Base-by-base conservation (phyloP, 148 eudicot species). In the Tetragonia tetragonoides region DNA sequence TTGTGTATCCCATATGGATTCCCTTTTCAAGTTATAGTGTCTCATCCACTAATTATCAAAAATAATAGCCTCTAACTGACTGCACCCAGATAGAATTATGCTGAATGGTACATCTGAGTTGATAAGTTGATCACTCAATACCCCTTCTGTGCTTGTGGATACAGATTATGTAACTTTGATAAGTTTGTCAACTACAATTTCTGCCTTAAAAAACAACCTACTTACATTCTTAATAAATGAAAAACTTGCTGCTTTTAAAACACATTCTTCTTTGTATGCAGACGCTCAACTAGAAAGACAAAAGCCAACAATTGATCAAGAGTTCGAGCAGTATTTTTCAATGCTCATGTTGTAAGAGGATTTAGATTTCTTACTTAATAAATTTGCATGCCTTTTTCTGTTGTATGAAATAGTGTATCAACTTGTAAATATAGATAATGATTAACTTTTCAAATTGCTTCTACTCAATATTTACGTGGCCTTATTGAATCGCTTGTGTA, bases 311-410 rank as follows among this genome's bases (percentile, higher is more conserved):
- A 85, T 85, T 53, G 87, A 85, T 67, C 84, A 79, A 68, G 87
- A 85, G 77, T 85, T 85, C 39, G 87, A 85, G 77, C 83, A 82
- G 64, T 85, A 85, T 67, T 85, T 85, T 67, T 85, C 84, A n/a
- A 75, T 59, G 62, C 84, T 84, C 4, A 81, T 81, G 87, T 66
- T 84, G 78, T 84, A 70, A 81, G 72, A 70, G 17, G 21, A 44
- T 11, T 23, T 69, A 4, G 20, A 10, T 46, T 9, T 69, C 28
- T 56, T 68, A 44, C 10, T 28, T 42, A n/a, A 6, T 10, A 46
- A 14, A 38, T 66, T 14, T 17, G 46, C 53, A 42, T 6, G 23
- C 73, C 23, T 21, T 68, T 42, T n/a, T 44, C 39, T 21, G 73
- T 10, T 69, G 73, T 47, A 69, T 10, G 2, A 69, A 20, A 23